Conservation (phyloP, 257 asterid species). For the Capsicum chinense region DNA sequence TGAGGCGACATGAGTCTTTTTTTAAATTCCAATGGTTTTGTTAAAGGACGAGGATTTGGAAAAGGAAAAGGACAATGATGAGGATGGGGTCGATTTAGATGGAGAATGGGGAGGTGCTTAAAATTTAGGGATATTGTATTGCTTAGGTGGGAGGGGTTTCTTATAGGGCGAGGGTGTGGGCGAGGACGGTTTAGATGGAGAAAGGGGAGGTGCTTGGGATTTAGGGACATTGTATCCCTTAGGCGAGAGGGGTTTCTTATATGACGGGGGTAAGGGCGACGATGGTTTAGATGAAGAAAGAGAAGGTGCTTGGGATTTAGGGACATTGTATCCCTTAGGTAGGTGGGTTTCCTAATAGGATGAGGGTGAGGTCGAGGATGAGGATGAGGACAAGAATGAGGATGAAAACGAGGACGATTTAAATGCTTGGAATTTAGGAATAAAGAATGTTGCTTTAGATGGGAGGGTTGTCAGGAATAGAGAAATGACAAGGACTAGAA, state of each 20-base stretch:
- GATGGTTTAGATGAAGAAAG: too few relatives aligned
- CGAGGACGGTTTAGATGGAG: not conserved
- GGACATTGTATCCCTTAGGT: too few relatives aligned
- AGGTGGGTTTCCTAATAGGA: too few relatives aligned
- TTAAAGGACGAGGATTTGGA: not conserved
- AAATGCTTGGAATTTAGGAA: not conserved
- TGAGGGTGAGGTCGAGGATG: too few relatives aligned
- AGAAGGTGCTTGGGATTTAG: too few relatives aligned
- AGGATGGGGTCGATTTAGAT: not conserved
- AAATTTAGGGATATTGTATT: too few relatives aligned
- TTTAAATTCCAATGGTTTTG: not conserved
- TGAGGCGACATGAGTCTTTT: not conserved
- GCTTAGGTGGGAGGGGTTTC: too few relatives aligned
- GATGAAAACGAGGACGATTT: not conserved
- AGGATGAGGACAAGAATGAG: not conserved
- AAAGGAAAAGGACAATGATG: not conserved
- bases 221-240: too few relatives aligned
- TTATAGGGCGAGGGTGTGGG: not conserved
- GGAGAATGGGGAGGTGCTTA: too few relatives aligned
- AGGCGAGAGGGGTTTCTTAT: too few relatives aligned
- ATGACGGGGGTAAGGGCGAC: too few relatives aligned
- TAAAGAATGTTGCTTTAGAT: not conserved
- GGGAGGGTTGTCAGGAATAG: conserved; percentile 26
- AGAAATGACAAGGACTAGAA: conserved; percentile 37
- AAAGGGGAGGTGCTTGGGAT: too few relatives aligned